A percentile compares a stretch with the other conserved stretches of the same genome.
Conservation (phyloP, 2,329 filamentous ascomycete species). For the Penicillium occitanis region DNA sequence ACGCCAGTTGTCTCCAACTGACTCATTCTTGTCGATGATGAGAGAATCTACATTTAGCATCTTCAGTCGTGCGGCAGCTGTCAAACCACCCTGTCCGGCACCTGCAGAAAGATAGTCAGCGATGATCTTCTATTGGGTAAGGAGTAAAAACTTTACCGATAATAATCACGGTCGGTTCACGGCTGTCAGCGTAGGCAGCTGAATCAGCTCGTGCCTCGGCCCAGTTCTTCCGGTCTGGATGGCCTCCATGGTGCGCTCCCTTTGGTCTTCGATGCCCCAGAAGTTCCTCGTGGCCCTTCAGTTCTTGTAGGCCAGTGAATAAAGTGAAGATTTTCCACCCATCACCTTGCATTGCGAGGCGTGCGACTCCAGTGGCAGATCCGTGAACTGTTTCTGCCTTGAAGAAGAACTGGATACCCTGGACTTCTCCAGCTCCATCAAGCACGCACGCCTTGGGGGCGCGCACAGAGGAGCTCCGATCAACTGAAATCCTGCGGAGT, state of each 20-base stretch:
- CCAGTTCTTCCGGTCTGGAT: slow-evolving; percentile 54
- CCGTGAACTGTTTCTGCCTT: slow-evolving; percentile 56
- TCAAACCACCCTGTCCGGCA: slow-evolving; percentile 62
- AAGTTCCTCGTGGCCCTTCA: slow-evolving; percentile 57
- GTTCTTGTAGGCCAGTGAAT: slow-evolving; percentile 58
- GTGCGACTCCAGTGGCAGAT: slow-evolving; percentile 56
- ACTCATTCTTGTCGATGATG: slow-evolving; percentile 58
- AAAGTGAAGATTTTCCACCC: slow-evolving; percentile 65
- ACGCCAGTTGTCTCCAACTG: slow-evolving; percentile 66
- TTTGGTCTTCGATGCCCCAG: slow-evolving; percentile 50
- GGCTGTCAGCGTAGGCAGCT: slow-evolving; percentile 51
- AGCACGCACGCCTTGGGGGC: slow-evolving; percentile 49
- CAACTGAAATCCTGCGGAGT: slow-evolving; percentile 48
- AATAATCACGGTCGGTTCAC: slow-evolving; percentile 61
- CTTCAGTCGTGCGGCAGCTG: slow-evolving; percentile 58
- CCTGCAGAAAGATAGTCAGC: slow-evolving; percentile 39
- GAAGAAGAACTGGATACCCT: slow-evolving; percentile 59
- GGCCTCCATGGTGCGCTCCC: slow-evolving; percentile 58
- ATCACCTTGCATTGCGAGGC: slow-evolving; percentile 45
- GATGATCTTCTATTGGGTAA: background rate
- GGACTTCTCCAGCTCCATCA: slow-evolving; percentile 50
- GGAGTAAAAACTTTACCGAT: slow-evolving; percentile 49
- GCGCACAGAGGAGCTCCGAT: slow-evolving; percentile 45
- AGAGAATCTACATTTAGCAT: slow-evolving; percentile 57
- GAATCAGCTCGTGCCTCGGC: slow-evolving; percentile 56